phyloP scores from a whole-genome alignment of 2,329 filamentous ascomycete genomes.

The Aspergillus transmontanensis region DNA sequence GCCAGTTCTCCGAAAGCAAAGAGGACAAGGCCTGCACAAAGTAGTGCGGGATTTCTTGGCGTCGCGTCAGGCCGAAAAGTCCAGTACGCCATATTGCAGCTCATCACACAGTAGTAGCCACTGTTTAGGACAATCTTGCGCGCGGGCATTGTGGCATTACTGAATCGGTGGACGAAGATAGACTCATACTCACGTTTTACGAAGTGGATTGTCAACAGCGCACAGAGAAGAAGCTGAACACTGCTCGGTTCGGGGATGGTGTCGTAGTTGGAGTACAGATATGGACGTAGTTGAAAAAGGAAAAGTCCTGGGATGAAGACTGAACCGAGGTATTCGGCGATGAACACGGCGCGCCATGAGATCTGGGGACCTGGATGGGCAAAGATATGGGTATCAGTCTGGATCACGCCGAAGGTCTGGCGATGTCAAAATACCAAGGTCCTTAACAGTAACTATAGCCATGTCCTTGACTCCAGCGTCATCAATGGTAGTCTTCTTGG shows the following conservation, averaged over 20 bases:
- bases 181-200: constrained; percentile 95
- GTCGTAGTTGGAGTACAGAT: constrained; percentile 63
- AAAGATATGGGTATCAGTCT: constrained; percentile 2
- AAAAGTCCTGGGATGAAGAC: constrained; percentile 80
- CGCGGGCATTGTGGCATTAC: constrained; percentile 90
- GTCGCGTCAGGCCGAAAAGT: constrained; percentile 76
- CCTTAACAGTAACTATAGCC: constrained; percentile 81
- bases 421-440: constrained; percentile 67
- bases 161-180: constrained; percentile 92
- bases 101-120: constrained; percentile 87
- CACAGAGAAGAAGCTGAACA: constrained; percentile 72
- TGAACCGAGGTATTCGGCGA: constrained; percentile 92
- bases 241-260: constrained; percentile 58
- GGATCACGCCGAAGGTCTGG: rapidly evolving
- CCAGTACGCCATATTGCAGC: constrained; percentile 78
- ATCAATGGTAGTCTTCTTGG: constrained; percentile 53
- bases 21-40: constrained; percentile 70
- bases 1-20: constrained; percentile 77
- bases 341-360: constrained; percentile 88
- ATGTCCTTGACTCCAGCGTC: constrained; percentile 60
- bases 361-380: constrained; percentile 73
- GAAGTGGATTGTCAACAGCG: constrained; percentile 80
- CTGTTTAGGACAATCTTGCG: constrained; percentile 94
- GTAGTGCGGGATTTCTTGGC: constrained; percentile 58
- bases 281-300: constrained; percentile 69